These are phyloP conservation scores for Alternaria gansuensis DNA, from an alignment of 2,329 filamentous ascomycete species.

Conservation along the genomic window DNA sequence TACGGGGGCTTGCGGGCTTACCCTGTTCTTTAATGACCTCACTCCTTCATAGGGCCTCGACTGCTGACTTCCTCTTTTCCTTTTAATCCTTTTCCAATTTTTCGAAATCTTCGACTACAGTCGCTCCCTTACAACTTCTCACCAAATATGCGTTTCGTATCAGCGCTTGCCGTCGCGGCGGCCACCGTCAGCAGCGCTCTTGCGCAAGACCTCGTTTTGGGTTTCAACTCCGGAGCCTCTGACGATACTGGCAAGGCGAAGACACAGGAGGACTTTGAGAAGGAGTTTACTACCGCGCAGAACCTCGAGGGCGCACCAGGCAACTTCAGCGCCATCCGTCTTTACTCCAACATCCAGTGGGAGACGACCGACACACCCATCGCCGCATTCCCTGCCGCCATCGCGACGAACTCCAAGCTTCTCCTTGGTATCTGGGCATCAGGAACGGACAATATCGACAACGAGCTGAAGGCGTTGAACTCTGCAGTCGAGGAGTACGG, in stretches of 20 bases:
- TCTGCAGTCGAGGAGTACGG: slow-evolving; percentile 48
- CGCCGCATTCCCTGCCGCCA: slow-evolving; percentile 54
- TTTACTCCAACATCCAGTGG: slow-evolving; percentile 77
- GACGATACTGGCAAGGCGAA: slow-evolving; percentile 57
- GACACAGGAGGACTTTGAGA: slow-evolving; percentile 71
- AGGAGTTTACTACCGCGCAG: slow-evolving; percentile 72
- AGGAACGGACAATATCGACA: slow-evolving; percentile 55
- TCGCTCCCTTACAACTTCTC: slow-evolving; percentile 24
- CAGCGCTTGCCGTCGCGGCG: slow-evolving; percentile 35
- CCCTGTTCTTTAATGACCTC: neutral
- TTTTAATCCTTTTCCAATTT: slow-evolving; percentile 7
- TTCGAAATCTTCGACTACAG: slow-evolving; percentile 13
- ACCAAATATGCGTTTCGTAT: slow-evolving; percentile 33
- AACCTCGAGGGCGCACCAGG: slow-evolving; percentile 68
- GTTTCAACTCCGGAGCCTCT: slow-evolving; percentile 49
- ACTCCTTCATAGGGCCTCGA: slow-evolving; percentile 2
- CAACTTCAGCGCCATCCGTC: slow-evolving; percentile 72
- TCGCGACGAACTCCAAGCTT: slow-evolving; percentile 48
- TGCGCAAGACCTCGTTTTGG: slow-evolving; percentile 40
- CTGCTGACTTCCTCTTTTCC: slow-evolving; percentile 1
- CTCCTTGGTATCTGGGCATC: slow-evolving; percentile 61
- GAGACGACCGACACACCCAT: slow-evolving; percentile 71
- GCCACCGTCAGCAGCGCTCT: slow-evolving; percentile 33
- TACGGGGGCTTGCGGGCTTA: slow-evolving; percentile 7
- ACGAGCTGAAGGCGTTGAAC: slow-evolving; percentile 47